Evolutionary conservation across 176 grass and related monocot genomes (phyloP).

Genomic region (Eragrostis nindensis): DNA sequence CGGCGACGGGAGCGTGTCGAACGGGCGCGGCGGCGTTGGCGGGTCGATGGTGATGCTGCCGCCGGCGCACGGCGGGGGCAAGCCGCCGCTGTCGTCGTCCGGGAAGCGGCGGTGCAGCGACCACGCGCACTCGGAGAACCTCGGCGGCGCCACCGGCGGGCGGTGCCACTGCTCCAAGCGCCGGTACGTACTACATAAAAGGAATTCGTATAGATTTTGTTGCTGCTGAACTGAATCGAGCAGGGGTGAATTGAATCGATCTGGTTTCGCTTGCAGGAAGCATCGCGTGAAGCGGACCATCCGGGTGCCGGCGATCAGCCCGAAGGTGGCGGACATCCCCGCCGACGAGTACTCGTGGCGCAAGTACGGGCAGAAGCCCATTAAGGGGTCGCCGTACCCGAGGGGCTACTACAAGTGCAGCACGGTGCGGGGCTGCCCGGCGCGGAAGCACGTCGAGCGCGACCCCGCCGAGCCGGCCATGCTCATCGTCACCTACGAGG

Average conservation of each 20-base stretch:
- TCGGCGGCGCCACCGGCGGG: slow-evolving; percentile 45
- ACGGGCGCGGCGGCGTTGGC: slow-evolving; percentile 44
- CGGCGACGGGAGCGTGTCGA: slow-evolving; percentile 83
- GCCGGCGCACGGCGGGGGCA: slow-evolving; percentile 33
- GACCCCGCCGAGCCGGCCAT: slow-evolving; percentile 68
- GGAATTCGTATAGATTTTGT: background rate
- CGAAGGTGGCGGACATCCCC: slow-evolving; percentile 79
- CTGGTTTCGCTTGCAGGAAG: slow-evolving; percentile 38
- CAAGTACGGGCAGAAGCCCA: slow-evolving; percentile 85
- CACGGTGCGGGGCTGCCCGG: slow-evolving; percentile 72
- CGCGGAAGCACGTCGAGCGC: slow-evolving; percentile 89
- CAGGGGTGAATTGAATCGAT: background rate
- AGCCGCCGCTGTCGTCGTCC: slow-evolving; percentile 43
- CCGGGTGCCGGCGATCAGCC: slow-evolving; percentile 82
- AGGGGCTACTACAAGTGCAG: slow-evolving; percentile 92
- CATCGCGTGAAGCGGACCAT: slow-evolving; percentile 56
- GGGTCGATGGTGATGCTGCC: slow-evolving; percentile 23
- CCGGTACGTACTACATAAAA: slow-evolving; percentile 37
- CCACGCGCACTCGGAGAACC: slow-evolving; percentile 83
- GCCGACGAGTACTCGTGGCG: slow-evolving; percentile 79
- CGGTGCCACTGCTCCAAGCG: slow-evolving; percentile 95
- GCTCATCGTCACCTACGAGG: slow-evolving; percentile 87
- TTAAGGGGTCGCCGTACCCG: slow-evolving; percentile 79
- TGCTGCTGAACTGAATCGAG: background rate
- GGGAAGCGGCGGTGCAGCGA: slow-evolving; percentile 68